Base-by-base conservation (phyloP, 495 filamentous ascomycete genomes). In the Talaromyces stipitatus region DNA sequence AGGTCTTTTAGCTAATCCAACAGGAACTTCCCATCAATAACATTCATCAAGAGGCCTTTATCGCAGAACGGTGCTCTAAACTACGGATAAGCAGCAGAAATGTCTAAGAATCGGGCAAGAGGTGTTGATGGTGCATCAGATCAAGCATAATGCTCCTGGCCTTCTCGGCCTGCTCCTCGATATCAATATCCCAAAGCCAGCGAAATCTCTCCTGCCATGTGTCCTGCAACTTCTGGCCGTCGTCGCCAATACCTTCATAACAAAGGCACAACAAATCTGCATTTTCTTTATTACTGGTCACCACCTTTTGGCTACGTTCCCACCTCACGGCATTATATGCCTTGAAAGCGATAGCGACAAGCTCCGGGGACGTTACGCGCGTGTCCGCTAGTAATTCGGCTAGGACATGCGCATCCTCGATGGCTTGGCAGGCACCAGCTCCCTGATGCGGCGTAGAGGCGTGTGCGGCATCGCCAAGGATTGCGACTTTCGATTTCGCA, bases 251-350 rank as follows among this genome's bases (percentile, higher is more conserved):
- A 0, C 67, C 71, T n/a, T 75, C 67, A 27, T 71, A 58, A 22
- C 69, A 71, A 43, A 78, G 67, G 54, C 72, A 75, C 22, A 77
- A 66, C 18, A 78, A 55, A 58, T 74, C 56, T 2, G 69, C 72
- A 56, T 69, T 68, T 28, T 71, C 75, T 11, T 71, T 67, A 24
- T 16, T 41, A 41, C 72, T 80, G 1, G 59, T 64, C 14, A 82
- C 73, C 2, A 82, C 68, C 43, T 62, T 66, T 60, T 82, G 76
- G 10, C 72, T 77, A 11, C 82, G 64, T 6, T 81, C 79, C 5
- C 83, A 66, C 3, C 86, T 73, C 11, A 82, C 69, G 3, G 68
- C 68, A 63, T 90, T 85, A 59, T 84, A 90, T 3, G 79, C 82
- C 22, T 69, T 63, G 50, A 90, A 87, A 0, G 76, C 85, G n/a